phyloP scores from a whole-genome alignment of 306 rosid species.

The Medicago ruthenica region DNA sequence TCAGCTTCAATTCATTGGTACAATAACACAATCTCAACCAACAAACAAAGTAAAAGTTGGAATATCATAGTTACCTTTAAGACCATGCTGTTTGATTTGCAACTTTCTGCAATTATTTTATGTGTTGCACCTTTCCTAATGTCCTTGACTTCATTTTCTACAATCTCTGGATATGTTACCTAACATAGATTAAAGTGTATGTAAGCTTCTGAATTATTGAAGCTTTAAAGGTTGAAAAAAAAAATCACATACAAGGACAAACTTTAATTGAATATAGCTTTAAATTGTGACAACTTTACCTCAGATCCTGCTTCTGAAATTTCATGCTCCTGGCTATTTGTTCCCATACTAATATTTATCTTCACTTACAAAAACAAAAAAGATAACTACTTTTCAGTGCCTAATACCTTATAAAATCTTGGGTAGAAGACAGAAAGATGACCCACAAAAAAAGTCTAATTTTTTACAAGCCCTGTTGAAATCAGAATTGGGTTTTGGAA shows the following conservation, averaged over 20 bases:
- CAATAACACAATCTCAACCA: constrained; percentile 12
- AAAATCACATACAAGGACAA: background rate
- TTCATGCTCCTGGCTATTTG: constrained; percentile 61
- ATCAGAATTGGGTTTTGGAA: constrained; percentile 27
- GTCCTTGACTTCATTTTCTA: constrained; percentile 57
- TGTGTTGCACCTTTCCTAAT: constrained; percentile 50
- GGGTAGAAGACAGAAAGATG: constrained; percentile 22
- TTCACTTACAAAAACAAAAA: constrained; percentile 41
- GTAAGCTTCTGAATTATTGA: constrained; percentile 18
- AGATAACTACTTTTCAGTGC: constrained; percentile 15
- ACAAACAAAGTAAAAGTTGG: constrained; percentile 1
- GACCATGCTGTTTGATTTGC: constrained; percentile 84
- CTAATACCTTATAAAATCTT: constrained; percentile 24
- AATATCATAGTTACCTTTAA: constrained; percentile 61
- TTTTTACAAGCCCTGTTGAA: constrained; percentile 6
- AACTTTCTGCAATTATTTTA: constrained; percentile 57
- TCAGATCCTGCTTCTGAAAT: constrained; percentile 56
- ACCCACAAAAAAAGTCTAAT: background rate
- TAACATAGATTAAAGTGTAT: constrained; percentile 2
- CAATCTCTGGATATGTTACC: constrained; percentile 51
- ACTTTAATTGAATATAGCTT: constrained; percentile 9
- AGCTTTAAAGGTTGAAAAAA: constrained; percentile 15
- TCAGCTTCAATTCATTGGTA: constrained; percentile 23
- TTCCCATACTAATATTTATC: constrained; percentile 57
- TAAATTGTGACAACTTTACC: constrained; percentile 51